Percentiles rank a stretch among this genome's conserved stretches.
Evolutionary conservation across 495 filamentous ascomycete species (phyloP).

Genomic region (Aspergillus olivimuriae): DNA sequence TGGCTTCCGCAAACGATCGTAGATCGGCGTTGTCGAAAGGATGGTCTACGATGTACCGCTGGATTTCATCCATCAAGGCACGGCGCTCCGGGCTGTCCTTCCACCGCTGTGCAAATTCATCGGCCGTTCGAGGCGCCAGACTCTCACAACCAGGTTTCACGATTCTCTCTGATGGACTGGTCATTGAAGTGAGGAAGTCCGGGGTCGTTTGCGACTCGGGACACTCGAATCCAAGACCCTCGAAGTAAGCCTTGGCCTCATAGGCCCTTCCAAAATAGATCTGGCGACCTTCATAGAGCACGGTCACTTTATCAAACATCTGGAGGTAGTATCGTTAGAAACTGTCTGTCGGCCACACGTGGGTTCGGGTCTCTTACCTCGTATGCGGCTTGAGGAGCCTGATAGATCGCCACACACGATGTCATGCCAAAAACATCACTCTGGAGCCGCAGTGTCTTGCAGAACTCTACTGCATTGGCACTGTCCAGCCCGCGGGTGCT

Average conservation of each 20-base stretch:
- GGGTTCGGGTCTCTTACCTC: slow-evolving; percentile 5
- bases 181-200: not conserved
- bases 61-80: slow-evolving; percentile 36
- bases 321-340: not conserved
- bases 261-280: slow-evolving; percentile 51
- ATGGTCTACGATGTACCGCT: slow-evolving; percentile 31
- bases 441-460: slow-evolving; percentile 54
- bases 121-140: slow-evolving; percentile 54
- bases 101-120: slow-evolving; percentile 56
- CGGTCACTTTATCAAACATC: slow-evolving; percentile 44
- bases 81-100: slow-evolving; percentile 39
- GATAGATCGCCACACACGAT: slow-evolving; percentile 68
- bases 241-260: slow-evolving; percentile 50
- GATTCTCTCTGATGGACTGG: not conserved
- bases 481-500: slow-evolving; percentile 71
- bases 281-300: slow-evolving; percentile 51
- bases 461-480: slow-evolving; percentile 61
- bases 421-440: slow-evolving; percentile 63
- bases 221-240: slow-evolving; percentile 45
- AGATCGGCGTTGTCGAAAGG: slow-evolving; percentile 16
- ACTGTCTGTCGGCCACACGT: not conserved
- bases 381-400: slow-evolving; percentile 73
- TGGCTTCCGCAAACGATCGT: slow-evolving; percentile 14
- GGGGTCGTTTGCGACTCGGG: slow-evolving; percentile 34
- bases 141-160: slow-evolving; percentile 55